phyloP scores from a whole-genome alignment of 768 basidiomycete genomes.

The Russula vinacea region DNA sequence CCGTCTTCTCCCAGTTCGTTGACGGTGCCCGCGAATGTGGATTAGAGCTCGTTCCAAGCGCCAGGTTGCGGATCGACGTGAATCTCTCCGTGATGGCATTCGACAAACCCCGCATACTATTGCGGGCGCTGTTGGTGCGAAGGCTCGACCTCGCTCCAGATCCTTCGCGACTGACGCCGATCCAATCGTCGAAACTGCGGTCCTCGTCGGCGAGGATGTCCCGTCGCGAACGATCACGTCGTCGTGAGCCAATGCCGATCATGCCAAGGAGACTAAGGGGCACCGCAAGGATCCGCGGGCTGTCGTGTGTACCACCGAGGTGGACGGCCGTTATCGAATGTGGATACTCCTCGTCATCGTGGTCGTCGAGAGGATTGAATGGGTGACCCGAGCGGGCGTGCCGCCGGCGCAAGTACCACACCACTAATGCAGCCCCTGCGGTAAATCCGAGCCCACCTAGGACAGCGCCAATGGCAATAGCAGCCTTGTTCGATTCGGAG shows the following conservation, averaged over 20 bases:
- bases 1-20: slow-evolving; percentile 29
- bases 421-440: slow-evolving; percentile 40
- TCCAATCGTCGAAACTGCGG: slow-evolving; percentile 38
- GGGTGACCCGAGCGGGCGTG: slow-evolving; percentile 26
- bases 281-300: slow-evolving; percentile 25
- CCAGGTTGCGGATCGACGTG: slow-evolving; percentile 23
- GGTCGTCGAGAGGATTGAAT: slow-evolving; percentile 35
- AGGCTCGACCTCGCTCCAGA: slow-evolving; percentile 27
- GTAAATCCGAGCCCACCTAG: slow-evolving; percentile 60
- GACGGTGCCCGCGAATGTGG: slow-evolving; percentile 16
- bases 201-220: slow-evolving; percentile 84
- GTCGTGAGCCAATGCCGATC: slow-evolving; percentile 34
- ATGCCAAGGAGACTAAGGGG: slow-evolving; percentile 36
- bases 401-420: slow-evolving; percentile 47
- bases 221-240: slow-evolving; percentile 40
- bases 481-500: slow-evolving; percentile 34
- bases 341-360: slow-evolving; percentile 38
- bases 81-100: slow-evolving; percentile 29
- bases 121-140: slow-evolving; percentile 11
- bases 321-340: slow-evolving; percentile 34
- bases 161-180: slow-evolving; percentile 30
- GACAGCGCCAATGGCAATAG: slow-evolving; percentile 59
- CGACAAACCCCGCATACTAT: slow-evolving; percentile 20
- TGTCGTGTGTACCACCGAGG: slow-evolving; percentile 29
- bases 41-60: slow-evolving; percentile 12